Base-by-base conservation (phyloP, 345 rosid genomes). In the Abelmoschus esculentus region DNA sequence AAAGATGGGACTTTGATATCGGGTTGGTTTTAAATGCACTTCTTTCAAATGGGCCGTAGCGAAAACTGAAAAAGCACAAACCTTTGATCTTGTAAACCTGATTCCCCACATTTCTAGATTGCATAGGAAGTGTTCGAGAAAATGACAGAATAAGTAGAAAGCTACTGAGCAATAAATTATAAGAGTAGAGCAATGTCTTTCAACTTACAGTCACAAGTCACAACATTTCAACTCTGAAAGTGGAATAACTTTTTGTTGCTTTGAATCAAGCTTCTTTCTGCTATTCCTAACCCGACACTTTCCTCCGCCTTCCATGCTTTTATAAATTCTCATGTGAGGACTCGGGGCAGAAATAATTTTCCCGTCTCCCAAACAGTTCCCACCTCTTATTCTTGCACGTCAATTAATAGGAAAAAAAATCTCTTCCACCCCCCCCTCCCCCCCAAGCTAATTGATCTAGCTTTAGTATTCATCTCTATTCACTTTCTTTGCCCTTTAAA, bases 121-220 rank as follows among this genome's bases (percentile, higher is more conserved):
- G 80, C 52, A 49, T 65, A 75, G 34, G 57, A 76, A 50, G 49
- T 76, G 82, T 78, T 82, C 49, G 84, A n/a, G 52, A 49, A 73
- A 82, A 78, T 73, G 81, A 61, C 83, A 26, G 62, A 76, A 18
- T 15, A 72, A 80, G 65, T n/a, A 50, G 31, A 10, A 71, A 18
- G 15, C 7, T 46, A 36, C 19, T 31, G 11, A 3, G 4, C n/a
- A 28, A 12, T 7, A 47, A 55, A 69, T 7, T 3, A n/a, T 7
- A 38, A 55, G 18, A 34, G 53, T 50, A 13, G 17, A 55, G 2
- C 22, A 5, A 38, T 17, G 18, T 6, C 40, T 68, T 19, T 42
- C 34, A 11, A 69, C 63, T 54, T 14, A 58, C 64, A 1, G 36
- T 42, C 61, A 29, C 54, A 29, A 1, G 36, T 42, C 61, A 29